phyloP scores from a whole-genome alignment of 345 rosid genomes.

The Eucalyptus pumila region DNA sequence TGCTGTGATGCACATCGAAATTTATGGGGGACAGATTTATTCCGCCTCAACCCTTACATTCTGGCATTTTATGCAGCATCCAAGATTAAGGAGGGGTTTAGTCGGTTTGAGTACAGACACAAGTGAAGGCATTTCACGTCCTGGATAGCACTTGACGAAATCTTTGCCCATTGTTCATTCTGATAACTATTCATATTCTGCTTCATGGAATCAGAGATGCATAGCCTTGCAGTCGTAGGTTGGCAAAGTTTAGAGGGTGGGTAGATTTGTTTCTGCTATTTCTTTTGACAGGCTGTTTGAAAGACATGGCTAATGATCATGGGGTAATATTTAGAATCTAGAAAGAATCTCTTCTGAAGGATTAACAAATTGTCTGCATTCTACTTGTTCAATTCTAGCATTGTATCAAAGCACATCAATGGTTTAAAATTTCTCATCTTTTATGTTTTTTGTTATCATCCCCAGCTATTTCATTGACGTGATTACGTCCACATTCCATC shows the following conservation, averaged over 20 bases:
- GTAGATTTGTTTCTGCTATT: background rate
- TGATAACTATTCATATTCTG: background rate
- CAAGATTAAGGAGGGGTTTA: background rate
- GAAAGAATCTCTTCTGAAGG: background rate
- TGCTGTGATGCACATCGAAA: background rate
- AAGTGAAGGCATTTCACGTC: background rate
- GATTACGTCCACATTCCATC: background rate
- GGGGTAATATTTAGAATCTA: fast-evolving
- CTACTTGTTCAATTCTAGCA: background rate
- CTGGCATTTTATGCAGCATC: background rate
- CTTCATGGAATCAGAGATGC: background rate
- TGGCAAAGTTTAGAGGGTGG: background rate
- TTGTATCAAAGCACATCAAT: background rate
- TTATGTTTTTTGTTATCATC: no score
- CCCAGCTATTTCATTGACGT: background rate
- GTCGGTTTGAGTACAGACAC: background rate
- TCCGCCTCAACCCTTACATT: background rate
- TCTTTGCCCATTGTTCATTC: background rate
- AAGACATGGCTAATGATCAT: background rate
- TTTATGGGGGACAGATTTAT: no score
- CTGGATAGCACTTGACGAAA: fast-evolving
- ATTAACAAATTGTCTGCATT: background rate
- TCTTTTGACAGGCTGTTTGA: background rate
- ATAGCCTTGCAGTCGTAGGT: fast-evolving
- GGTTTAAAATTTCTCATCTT: background rate